Base-by-base conservation (phyloP, 108 stramenopile species). In the Aurantiochytrium sp. region DNA sequence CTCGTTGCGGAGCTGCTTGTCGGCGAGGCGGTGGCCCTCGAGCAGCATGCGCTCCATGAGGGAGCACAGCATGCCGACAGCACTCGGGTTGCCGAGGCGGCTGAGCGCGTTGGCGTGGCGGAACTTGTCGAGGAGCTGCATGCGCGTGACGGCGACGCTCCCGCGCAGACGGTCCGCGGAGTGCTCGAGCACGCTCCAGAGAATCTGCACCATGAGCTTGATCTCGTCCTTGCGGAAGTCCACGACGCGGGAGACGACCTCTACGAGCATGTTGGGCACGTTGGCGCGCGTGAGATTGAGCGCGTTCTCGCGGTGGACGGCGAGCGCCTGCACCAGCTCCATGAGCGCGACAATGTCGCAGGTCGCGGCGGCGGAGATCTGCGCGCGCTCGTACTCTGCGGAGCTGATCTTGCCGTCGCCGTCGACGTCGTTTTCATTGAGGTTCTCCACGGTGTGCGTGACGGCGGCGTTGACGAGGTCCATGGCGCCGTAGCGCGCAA, bases 41-140 rank as follows among this genome's bases (percentile, higher is more conserved):
- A 81, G 42, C 36, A 81, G 45, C 73, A 81, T 81, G 21, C 73
- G 39, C 24, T 81, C 73, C 21, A 81, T 22, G n/a, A 81, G 45
- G 6, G 73, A 81, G 45, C 73, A 48, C 0, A 81, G 45, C 73
- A 81, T 81, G 1, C 73, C 45, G 24, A 81, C 30, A 17, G 73
- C 45, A 41, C 45, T 48, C 39, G 45, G 39, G 45, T 81, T 81
- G 19, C 73, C 73, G 30, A 81, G 73, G 19, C 39, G 45, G 17
- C 36, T 8, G 19, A 81, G 32, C 10, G 73, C 73, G 2, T 81
- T 81, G 21, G 73, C 73, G 24, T 81, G 39, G 2, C 73, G 73
- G 24, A 48, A 81, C 45, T 81, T 81, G 73, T 81, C 73, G n/a
- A 81, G 30, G 24, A 81, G 73, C 73, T 81, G 73, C 73, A 81